phyloP scores from a whole-genome alignment of 2,329 filamentous ascomycete genomes.

The Aspergillus glaucus region DNA sequence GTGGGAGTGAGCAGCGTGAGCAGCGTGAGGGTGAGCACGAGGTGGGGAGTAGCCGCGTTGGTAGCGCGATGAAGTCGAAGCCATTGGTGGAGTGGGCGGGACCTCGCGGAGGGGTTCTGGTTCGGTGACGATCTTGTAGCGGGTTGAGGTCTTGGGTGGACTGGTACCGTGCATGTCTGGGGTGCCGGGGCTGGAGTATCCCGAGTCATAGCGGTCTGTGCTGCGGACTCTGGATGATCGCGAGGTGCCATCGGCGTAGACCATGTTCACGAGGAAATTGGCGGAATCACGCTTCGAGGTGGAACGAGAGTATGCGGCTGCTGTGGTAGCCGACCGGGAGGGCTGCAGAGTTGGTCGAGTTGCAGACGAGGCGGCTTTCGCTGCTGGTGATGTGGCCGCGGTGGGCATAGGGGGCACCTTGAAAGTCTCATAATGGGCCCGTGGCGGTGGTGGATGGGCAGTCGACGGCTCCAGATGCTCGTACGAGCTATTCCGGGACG shows the following conservation, averaged over 20 bases:
- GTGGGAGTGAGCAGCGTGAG: too few relatives aligned
- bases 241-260: slow-evolving; percentile 18
- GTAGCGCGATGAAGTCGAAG: slow-evolving; percentile 14
- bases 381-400: slow-evolving; percentile 28
- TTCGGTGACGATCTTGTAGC: slow-evolving; percentile 27
- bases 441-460: not conserved
- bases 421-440: slow-evolving; percentile 14
- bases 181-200: slow-evolving; percentile 41
- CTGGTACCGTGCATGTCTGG: slow-evolving; percentile 33
- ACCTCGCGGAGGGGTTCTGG: slow-evolving; percentile 25
- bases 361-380: slow-evolving; percentile 21
- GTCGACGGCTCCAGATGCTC: slow-evolving; percentile 23
- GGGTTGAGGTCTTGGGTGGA: slow-evolving; percentile 28
- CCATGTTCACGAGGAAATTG: slow-evolving; percentile 22
- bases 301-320: slow-evolving; percentile 19
- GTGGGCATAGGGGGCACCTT: slow-evolving; percentile 31
- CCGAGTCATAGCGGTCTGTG: slow-evolving; percentile 35
- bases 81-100: slow-evolving; percentile 11
- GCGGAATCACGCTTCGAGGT: slow-evolving; percentile 25
- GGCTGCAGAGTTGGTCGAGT: slow-evolving; percentile 25
- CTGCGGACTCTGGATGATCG: slow-evolving; percentile 31
- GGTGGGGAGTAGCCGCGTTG: slow-evolving; percentile 23
- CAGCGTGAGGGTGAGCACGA: slow-evolving; percentile 14
- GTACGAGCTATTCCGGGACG: slow-evolving; percentile 26
- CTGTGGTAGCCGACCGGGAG: slow-evolving; percentile 26